Conservation (phyloP, 2,329 filamentous ascomycete species). For the Karstenula rhodostoma region DNA sequence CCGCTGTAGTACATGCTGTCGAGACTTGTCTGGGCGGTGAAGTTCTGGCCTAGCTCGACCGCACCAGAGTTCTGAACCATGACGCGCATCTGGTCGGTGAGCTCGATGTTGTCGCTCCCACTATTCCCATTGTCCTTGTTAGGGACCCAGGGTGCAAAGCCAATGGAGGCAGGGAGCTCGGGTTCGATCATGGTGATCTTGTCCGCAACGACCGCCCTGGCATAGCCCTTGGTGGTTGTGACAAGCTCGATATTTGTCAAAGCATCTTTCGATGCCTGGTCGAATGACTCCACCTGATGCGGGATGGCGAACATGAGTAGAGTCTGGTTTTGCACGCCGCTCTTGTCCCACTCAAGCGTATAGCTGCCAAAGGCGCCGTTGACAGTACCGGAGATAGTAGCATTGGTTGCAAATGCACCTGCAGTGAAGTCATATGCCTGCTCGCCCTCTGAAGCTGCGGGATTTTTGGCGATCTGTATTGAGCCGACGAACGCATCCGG, state of each 20-base stretch:
- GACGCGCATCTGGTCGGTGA: constrained; percentile 61
- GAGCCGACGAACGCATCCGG: constrained; percentile 74
- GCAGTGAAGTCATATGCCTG: constrained; percentile 77
- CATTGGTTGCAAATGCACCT: constrained; percentile 75
- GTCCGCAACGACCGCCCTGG: constrained; percentile 66
- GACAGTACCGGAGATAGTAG: constrained; percentile 60
- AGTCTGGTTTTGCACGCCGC: constrained; percentile 64
- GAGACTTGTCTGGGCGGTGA: constrained; percentile 75
- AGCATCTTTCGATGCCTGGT: constrained; percentile 57
- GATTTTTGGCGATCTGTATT: constrained; percentile 85
- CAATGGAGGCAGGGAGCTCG: constrained; percentile 74
- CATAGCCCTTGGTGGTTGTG: constrained; percentile 88
- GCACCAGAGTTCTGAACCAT: constrained; percentile 69
- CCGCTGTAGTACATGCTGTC: constrained; percentile 97
- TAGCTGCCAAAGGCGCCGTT: constrained; percentile 69
- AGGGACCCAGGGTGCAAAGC: constrained; percentile 81
- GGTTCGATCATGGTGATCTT: constrained; percentile 74
- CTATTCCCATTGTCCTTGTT: constrained; percentile 44
- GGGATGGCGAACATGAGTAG: constrained; percentile 90
- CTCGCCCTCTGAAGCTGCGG: constrained; percentile 60
- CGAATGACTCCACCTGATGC: constrained; percentile 83
- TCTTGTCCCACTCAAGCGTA: constrained; percentile 74
- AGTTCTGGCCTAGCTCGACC: constrained; percentile 78
- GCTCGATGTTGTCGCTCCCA: constrained; percentile 36
- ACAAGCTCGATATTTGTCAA: constrained; percentile 67